Conservation (phyloP, 805 yeast genomes). For the Candida xiaguanensis region DNA sequence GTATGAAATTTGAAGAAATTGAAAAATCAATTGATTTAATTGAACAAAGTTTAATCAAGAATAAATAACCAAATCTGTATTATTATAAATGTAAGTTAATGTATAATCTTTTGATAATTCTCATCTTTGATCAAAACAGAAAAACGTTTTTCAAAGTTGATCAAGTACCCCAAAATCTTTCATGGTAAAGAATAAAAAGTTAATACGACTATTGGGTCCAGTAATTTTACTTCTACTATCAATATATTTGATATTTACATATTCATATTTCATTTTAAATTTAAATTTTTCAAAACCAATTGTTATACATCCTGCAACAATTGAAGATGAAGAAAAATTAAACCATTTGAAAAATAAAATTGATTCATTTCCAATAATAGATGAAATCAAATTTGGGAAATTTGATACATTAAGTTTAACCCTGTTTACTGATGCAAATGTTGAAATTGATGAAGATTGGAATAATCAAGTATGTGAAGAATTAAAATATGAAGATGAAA, state of each 20-base stretch:
- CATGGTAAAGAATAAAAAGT: not conserved
- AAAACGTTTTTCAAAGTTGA: no score
- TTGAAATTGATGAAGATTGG: no score
- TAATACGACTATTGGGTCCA: conserved; percentile 2
- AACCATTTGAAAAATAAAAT: conserved; percentile 2
- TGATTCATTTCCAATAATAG: conserved; percentile 9
- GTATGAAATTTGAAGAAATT: conserved; percentile 37
- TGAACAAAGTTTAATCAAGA: conserved; percentile 33
- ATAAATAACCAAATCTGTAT: conserved; percentile 3
- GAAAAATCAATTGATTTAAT: conserved; percentile 40
- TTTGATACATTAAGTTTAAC: conserved; percentile 7
- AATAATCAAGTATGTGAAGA: conserved; percentile 15
- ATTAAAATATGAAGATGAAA: conserved; percentile 11
- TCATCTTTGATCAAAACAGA: no score
- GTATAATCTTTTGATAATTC: no score
- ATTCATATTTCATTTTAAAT: not conserved
- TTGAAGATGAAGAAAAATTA: conserved; percentile 5
- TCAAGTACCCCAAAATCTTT: no score
- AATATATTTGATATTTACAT: not conserved
- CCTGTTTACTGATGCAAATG: conserved; percentile 19
- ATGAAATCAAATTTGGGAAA: not conserved
- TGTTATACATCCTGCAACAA: not conserved
- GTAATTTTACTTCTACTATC: not conserved
- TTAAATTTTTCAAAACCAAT: not conserved
- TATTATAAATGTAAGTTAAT: not conserved